Percentiles rank a stretch among this genome's conserved stretches.
phyloP scores from a whole-genome alignment of 1,284 basidiomycete genomes.

The Leccinum pseudoinsigne region DNA sequence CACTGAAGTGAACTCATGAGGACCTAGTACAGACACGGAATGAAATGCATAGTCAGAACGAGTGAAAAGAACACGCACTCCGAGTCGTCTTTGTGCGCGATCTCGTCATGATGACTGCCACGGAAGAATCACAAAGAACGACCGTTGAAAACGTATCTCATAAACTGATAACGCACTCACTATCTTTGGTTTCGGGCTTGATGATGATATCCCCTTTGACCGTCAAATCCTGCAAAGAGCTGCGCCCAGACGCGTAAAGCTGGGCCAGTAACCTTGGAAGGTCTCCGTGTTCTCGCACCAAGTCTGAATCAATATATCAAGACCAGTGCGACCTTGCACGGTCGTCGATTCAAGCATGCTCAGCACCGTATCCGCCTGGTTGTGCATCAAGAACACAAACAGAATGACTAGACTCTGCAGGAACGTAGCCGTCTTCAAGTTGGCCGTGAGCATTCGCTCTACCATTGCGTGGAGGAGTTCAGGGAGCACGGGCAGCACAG shows the following conservation, averaged over 20 bases:
- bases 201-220: conserved; percentile 96
- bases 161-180: conserved; percentile 45
- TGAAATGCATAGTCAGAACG: conserved; percentile 12
- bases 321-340: conserved; percentile 56
- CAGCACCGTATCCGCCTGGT: conserved; percentile 77
- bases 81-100: conserved; percentile 72
- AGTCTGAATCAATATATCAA: conserved; percentile 82
- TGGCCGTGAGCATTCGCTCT: conserved; percentile 75
- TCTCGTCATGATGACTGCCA: conserved; percentile 90
- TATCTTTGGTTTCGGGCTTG: conserved; percentile 74
- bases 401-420: conserved; percentile 90
- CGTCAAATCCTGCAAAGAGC: conserved; percentile 61
- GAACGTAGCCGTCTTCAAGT: conserved; percentile 78
- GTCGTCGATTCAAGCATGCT: conserved; percentile 68
- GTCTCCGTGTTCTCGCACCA: conserved; percentile 96
- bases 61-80: conserved; percentile 51
- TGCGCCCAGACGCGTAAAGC: conserved; percentile 68
- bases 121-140: conserved; percentile 18
- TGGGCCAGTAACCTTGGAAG: conserved; percentile 93
- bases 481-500: conserved; percentile 80
- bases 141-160: conserved; percentile 18
- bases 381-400: conserved; percentile 90
- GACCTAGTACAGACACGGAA: conserved; percentile 49
- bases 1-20: conserved; percentile 83
- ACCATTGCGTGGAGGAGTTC: conserved; percentile 86